These are phyloP conservation scores for Francoa sonchifolia DNA, from an alignment of 441 rosid species.

Conservation along the genomic window DNA sequence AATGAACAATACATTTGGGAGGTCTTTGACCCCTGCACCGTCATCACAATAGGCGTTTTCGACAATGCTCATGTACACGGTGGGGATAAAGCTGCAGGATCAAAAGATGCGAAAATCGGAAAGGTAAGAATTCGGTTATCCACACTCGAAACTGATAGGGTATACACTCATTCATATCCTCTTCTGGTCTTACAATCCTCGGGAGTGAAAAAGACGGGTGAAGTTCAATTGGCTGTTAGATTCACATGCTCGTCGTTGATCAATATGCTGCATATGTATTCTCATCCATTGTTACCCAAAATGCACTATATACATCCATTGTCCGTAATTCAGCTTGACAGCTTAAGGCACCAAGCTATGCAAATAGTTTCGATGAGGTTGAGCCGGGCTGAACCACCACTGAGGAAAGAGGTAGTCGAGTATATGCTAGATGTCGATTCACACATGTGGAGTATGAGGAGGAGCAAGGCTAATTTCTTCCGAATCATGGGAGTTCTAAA, in stretches of 20 bases:
- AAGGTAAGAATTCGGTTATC: slow-evolving; percentile 80
- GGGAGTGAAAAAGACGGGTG: slow-evolving; percentile 80
- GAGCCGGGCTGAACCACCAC: slow-evolving; percentile 77
- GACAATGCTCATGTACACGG: slow-evolving; percentile 61
- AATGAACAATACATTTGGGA: slow-evolving; percentile 96
- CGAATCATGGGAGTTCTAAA: slow-evolving; percentile 56
- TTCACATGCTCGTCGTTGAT: slow-evolving; percentile 59
- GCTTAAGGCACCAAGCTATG: slow-evolving; percentile 78
- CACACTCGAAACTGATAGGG: slow-evolving; percentile 65
- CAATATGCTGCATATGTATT: slow-evolving; percentile 65
- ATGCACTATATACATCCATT: slow-evolving; percentile 86
- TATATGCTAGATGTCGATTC: slow-evolving; percentile 87
- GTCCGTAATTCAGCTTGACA: slow-evolving; percentile 71
- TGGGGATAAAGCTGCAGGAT: slow-evolving; percentile 29
- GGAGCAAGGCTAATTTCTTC: slow-evolving; percentile 85
- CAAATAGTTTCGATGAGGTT: slow-evolving; percentile 69
- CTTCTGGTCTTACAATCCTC: slow-evolving; percentile 62
- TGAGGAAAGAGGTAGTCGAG: slow-evolving; percentile 80
- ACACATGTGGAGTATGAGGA: slow-evolving; percentile 88
- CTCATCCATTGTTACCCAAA: slow-evolving; percentile 72
- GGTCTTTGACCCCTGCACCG: slow-evolving; percentile 84
- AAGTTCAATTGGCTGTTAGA: slow-evolving; percentile 66
- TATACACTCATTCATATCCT: slow-evolving; percentile 78
- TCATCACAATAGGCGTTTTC: slow-evolving; percentile 72
- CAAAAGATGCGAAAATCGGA: slow-evolving; percentile 58